Evolutionary conservation across 2,329 filamentous ascomycete species (phyloP), one percentile per base, ranked within the genome.

Genomic region (Chalaropsis thielavioides): DNA sequence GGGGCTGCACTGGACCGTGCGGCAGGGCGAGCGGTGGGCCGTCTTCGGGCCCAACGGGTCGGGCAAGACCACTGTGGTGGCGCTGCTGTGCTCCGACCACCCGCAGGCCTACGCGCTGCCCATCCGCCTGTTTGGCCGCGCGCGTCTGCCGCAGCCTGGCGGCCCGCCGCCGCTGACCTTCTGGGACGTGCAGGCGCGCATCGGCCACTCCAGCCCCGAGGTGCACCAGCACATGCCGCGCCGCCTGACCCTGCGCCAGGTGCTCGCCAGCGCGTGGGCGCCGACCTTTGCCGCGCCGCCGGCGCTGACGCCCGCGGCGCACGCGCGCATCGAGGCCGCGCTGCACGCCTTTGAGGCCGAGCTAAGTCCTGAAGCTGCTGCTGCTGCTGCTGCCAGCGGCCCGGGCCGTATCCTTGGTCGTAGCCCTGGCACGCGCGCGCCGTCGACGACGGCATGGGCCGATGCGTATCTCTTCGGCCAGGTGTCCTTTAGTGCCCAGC

Each of bases 21-120:
- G 85, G 46, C 83, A 87, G 62, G 92, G 92, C 27, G 85, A 96
- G 72, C 84, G 92, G 68, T 96, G 91, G 88, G 92, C 89, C 2
- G 83, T 97, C 19, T 94, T 99, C 71, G 94, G 94, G 0, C 88
- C 92, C 40, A 97, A 99, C 70, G 94, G 88, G 13, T 96, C 90
- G 0, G 94, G 94, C 19, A 99, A 99, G 77, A 99, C 94, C 0
- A 99, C 94, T 0, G 81, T 99, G 46, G 82, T 97, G 35, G 94
- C 91, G 4, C 80, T 99, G 5, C 88, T 99, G 67, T 95, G 90
- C 67, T 97, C 92, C 0, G 94, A 99, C 71, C 94, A 99, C 71
- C 94, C 94, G 0, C 92, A 97, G 74, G 86, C 92, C 0, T 99
- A 97, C 73, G 90, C 89, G 0, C 83, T 92, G 27, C 92, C 92